Evolutionary conservation across 202 grass and related monocot genomes (phyloP), one percentile per base, ranked within the genome.

Genomic region (Dendrocalamus latiflorus): DNA sequence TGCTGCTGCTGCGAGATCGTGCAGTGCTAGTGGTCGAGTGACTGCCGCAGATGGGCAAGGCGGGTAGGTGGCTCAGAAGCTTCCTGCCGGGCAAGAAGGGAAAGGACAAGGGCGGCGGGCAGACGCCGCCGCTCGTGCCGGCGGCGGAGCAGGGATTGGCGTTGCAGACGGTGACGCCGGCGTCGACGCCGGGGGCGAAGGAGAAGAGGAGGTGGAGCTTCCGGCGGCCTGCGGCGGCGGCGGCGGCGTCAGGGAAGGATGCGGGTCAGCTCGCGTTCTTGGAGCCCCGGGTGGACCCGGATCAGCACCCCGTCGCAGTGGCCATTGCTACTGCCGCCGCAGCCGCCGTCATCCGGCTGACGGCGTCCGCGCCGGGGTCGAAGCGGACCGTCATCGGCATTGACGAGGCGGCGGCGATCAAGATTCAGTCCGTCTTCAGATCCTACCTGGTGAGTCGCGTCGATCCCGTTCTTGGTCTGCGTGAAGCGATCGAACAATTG

Each of bases 151-250:
- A 54, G 20, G 0, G 41, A 21, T 21, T 39, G 50, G 50, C 10
- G 51, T 10, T 68, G 39, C 41, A 18, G 70, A 12, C 17, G 2
- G 44, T 76, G 41, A 86, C 73, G 8, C 77, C 76, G 21, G 88
- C 75, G 47, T 77, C 94, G 11, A 86, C 88, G 70, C 90, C 90
- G 0, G 85, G 86, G 0, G 67, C 80, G 8, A 98, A 86, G 78
- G 93, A 98, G 83, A 98, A 92, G 80, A 53, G 83, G 53, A 61
- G 96, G 56, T 98, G 96, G 96, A 98, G 96, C 85, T 98, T 98
- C 64, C 80, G 93, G 20, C 58, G 93, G 15, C 83, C 93, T 1
- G 63, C 90, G 0, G 61, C 36, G 15, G 42, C 75, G 25, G 61
- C 26, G 18, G 65, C 55, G 12, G 47, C 67, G 39, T 48, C 39